These are phyloP conservation scores for Rhodotorula sp. DNA, from an alignment of 1,284 basidiomycete genomes.

Conservation along the genomic window DNA sequence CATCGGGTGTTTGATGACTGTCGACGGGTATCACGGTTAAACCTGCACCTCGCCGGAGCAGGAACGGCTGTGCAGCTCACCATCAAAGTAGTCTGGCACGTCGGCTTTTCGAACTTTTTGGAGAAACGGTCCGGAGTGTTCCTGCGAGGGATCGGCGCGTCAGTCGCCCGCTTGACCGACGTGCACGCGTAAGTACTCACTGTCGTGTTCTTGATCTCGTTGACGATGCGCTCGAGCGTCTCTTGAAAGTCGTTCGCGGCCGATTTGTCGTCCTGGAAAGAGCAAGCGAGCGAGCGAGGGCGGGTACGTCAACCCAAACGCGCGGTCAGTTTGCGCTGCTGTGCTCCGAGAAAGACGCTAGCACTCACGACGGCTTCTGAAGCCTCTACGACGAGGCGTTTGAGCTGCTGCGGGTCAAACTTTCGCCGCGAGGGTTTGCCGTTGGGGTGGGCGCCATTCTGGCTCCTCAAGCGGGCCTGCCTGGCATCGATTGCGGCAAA, in stretches of 20 bases:
- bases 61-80: slow-evolving; percentile 55
- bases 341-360: too few relatives aligned
- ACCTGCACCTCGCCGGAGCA: too few relatives aligned
- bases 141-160: slow-evolving; percentile 53
- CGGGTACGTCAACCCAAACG: background rate
- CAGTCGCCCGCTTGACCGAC: slow-evolving; percentile 45
- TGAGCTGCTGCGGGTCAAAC: slow-evolving; percentile 35
- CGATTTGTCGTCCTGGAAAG: slow-evolving; percentile 60
- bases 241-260: slow-evolving; percentile 86
- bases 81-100: slow-evolving; percentile 88
- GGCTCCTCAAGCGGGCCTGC: slow-evolving; percentile 10
- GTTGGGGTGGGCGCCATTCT: background rate
- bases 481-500: slow-evolving; percentile 41
- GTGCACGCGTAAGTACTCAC: slow-evolving; percentile 59
- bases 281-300: background rate
- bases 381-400: slow-evolving; percentile 39
- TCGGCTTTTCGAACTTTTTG: slow-evolving; percentile 74
- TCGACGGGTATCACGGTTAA: too few relatives aligned
- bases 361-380: slow-evolving; percentile 38
- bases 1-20: slow-evolving; percentile 86
- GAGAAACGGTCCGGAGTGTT: slow-evolving; percentile 71
- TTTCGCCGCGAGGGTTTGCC: slow-evolving; percentile 1
- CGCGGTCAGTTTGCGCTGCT: background rate
- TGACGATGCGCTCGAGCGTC: slow-evolving; percentile 77
- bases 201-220: slow-evolving; percentile 63